These are phyloP conservation scores for Mucor irregularis DNA, from an alignment of 371 early-diverging fungal species.

Conservation along the genomic window DNA sequence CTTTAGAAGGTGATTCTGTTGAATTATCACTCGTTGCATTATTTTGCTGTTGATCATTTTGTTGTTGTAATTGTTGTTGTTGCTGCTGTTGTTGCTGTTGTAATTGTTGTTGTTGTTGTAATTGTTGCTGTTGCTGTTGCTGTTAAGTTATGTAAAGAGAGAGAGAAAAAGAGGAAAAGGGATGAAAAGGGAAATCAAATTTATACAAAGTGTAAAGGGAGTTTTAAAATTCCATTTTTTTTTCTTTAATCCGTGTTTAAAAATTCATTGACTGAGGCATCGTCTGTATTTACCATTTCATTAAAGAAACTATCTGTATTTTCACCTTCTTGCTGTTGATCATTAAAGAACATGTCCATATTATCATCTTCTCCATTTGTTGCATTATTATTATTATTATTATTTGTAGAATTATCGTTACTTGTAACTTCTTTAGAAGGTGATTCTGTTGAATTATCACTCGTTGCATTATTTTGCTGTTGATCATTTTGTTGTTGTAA, in stretches of 20 bases:
- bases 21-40: neutral
- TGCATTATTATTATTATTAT: slow-evolving; percentile 1
- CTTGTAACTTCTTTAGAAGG: neutral
- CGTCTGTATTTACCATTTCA: slow-evolving; percentile 51
- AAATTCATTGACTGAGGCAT: slow-evolving; percentile 44
- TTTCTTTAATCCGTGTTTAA: slow-evolving; percentile 19
- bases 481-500: neutral
- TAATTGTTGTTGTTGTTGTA: neutral
- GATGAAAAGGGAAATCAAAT: too few species aligned
- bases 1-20: neutral
- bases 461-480: neutral
- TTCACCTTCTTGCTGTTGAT: slow-evolving; percentile 23
- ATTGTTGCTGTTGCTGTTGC: neutral
- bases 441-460: neutral
- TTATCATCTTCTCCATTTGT: slow-evolving; percentile 1
- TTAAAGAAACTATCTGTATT: slow-evolving; percentile 41
- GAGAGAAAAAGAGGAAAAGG: too few species aligned
- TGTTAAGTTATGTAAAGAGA: too few species aligned
- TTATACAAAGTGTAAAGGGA: neutral
- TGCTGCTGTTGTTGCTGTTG: slow-evolving; percentile 2
- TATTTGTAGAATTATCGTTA: neutral
- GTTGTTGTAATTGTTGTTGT: neutral
- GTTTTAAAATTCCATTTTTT: neutral
- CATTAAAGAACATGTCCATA: slow-evolving; percentile 28
- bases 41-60: neutral